These are phyloP conservation scores for Mallotus nudiflorus DNA, from an alignment of 345 rosid species.

Conservation along the genomic window DNA sequence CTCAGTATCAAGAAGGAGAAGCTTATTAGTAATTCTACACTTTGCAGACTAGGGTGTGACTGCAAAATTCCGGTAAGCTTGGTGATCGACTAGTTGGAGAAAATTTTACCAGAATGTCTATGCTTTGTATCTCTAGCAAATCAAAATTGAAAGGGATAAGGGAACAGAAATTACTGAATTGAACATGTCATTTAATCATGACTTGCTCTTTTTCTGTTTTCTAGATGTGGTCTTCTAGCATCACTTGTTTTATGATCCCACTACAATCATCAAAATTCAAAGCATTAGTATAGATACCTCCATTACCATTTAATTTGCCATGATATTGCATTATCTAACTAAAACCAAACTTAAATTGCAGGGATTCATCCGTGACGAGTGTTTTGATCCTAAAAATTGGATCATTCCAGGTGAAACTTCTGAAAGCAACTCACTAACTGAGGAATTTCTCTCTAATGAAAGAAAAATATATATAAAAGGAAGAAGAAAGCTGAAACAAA, in stretches of 20 bases:
- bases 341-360: conserved; percentile 8
- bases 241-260: too few relatives aligned
- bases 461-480: conserved; percentile 46
- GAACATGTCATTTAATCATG: neutral
- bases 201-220: neutral
- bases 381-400: conserved; percentile 73
- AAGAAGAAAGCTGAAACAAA: conserved; percentile 49
- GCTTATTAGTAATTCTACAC: conserved; percentile 65
- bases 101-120: neutral
- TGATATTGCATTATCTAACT: neutral
- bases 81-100: neutral
- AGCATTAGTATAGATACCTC: too few relatives aligned
- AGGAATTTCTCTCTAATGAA: conserved; percentile 33
- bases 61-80: conserved; percentile 66
- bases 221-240: too few relatives aligned
- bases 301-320: too few relatives aligned
- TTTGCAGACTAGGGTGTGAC: conserved; percentile 67
- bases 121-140: neutral
- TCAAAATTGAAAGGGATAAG: neutral
- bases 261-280: too few relatives aligned
- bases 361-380: conserved; percentile 82
- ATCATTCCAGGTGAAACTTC: conserved; percentile 62
- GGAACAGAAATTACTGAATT: neutral
- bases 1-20: conserved; percentile 64
- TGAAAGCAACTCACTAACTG: conserved; percentile 33